Percentiles rank a stretch among this genome's conserved stretches.
Evolutionary conservation across 2,329 filamentous ascomycete genomes (phyloP).

Genomic region (Trichoderma asperellum): DNA sequence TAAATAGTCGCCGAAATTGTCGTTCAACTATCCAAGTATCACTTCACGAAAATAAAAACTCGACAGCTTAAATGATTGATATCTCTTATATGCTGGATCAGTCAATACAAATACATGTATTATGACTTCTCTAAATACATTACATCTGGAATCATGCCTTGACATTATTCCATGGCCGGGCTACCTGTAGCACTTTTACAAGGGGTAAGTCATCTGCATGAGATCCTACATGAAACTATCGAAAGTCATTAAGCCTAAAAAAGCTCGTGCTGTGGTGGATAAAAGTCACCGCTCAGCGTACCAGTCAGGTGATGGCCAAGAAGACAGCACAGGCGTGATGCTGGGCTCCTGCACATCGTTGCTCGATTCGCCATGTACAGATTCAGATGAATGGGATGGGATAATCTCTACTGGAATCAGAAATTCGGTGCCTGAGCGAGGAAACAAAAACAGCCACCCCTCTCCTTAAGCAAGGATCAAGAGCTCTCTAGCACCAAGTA

Average conservation of each 20-base stretch:
- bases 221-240: slow-evolving; percentile 12
- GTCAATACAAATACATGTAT: not conserved
- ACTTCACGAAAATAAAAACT: not conserved
- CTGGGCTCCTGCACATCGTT: not conserved
- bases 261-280: not conserved
- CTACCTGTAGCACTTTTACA: not conserved
- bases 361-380: not conserved
- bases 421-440: not conserved
- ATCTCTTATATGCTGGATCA: not conserved
- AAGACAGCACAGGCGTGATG: not conserved
- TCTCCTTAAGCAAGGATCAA: slow-evolving; percentile 1
- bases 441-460: not conserved
- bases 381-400: not conserved
- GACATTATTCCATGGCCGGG: not conserved
- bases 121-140: not conserved
- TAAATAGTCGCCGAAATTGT: not conserved
- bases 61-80: not conserved
- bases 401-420: not conserved
- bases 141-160: not conserved
- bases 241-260: slow-evolving; percentile 9
- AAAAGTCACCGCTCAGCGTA: not conserved
- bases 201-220: slow-evolving; percentile 4
- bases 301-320: not conserved
- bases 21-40: not conserved
- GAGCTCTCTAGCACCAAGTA: not conserved